Evolutionary conservation across 371 early-diverging fungal genomes (phyloP).

Genomic region (Mucor racemosus): DNA sequence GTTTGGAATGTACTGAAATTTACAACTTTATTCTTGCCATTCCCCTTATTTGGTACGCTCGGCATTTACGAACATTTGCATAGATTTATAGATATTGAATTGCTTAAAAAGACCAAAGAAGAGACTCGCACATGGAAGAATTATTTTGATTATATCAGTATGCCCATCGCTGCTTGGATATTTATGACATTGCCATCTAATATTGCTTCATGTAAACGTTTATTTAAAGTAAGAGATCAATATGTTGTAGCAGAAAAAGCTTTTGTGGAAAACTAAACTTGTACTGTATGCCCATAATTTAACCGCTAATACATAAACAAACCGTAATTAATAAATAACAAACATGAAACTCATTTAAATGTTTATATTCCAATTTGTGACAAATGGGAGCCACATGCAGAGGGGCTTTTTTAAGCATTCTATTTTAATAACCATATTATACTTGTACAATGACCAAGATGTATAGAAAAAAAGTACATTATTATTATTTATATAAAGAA

Average conservation of each 20-base stretch:
- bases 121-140: conserved; percentile 49
- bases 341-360: background rate
- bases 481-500: too few species aligned
- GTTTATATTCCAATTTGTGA: too few species aligned
- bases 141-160: conserved; percentile 42
- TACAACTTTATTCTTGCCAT: conserved; percentile 50
- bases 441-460: too few species aligned
- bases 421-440: too few species aligned
- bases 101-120: conserved; percentile 35
- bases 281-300: background rate
- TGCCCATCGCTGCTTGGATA: conserved; percentile 56
- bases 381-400: too few species aligned
- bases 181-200: conserved; percentile 61
- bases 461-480: too few species aligned
- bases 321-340: background rate
- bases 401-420: too few species aligned
- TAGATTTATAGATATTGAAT: conserved; percentile 44
- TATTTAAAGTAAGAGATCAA: conserved; percentile 41
- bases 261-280: conserved; percentile 14
- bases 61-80: conserved; percentile 54
- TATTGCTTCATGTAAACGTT: conserved; percentile 50
- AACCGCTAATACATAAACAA: background rate
- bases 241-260: conserved; percentile 55
- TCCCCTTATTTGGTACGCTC: conserved; percentile 53
- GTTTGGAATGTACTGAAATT: conserved; percentile 50